Conservation (phyloP, 768 basidiomycete species). For the Pleurotus ostreatus region DNA sequence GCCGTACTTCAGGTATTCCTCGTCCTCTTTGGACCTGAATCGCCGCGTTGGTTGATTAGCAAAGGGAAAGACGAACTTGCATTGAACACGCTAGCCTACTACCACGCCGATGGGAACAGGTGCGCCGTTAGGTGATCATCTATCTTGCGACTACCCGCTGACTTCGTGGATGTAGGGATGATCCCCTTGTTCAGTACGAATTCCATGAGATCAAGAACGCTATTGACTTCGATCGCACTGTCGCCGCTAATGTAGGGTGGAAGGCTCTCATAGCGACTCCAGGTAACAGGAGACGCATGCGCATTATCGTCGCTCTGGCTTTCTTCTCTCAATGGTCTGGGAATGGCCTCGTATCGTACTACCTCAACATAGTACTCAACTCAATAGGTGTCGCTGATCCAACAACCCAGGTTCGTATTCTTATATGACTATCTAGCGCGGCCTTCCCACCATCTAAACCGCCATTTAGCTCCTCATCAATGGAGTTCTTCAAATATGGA, state of each 20-base stretch:
- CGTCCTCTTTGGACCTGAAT: constrained; percentile 65
- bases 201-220: constrained; percentile 64
- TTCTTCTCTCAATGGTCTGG: constrained; percentile 44
- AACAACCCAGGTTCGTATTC: neutral
- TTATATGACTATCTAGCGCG: constrained; percentile 14
- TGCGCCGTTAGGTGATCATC: constrained; percentile 10
- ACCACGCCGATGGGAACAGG: constrained; percentile 50
- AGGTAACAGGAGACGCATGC: constrained; percentile 51
- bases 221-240: constrained; percentile 30
- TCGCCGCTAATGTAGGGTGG: constrained; percentile 39
- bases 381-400: constrained; percentile 29
- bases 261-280: constrained; percentile 37
- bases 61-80: constrained; percentile 52
- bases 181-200: constrained; percentile 56
- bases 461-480: constrained; percentile 21
- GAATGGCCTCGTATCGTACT: neutral
- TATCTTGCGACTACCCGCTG: neutral
- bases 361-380: constrained; percentile 50
- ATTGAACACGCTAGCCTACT: constrained; percentile 46
- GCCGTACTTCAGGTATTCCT: constrained; percentile 56
- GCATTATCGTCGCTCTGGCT: constrained; percentile 52
- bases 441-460: constrained; percentile 23
- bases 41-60: constrained; percentile 67
- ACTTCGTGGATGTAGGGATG: constrained; percentile 26
- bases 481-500: neutral